These are phyloP conservation scores for Pyrenophora tritici-repentis DNA, from an alignment of 2,329 filamentous ascomycete genomes.

Conservation along the genomic window DNA sequence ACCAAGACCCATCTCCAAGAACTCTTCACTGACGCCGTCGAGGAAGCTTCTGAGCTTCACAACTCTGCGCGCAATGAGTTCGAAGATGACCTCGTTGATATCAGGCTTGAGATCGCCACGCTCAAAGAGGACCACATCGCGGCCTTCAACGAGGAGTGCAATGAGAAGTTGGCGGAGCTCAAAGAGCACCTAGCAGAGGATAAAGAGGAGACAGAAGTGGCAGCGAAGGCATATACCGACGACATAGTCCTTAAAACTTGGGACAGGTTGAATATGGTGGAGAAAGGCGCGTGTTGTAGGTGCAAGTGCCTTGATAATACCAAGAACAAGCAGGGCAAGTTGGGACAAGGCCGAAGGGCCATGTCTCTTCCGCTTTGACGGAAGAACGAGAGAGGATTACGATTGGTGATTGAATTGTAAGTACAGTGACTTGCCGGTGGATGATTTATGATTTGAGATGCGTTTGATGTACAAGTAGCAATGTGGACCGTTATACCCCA, in stretches of 20 bases:
- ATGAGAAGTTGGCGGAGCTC: constrained; percentile 5
- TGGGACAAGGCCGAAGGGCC: neutral
- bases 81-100: constrained; percentile 1
- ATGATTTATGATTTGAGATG: no score
- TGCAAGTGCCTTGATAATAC: neutral
- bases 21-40: neutral
- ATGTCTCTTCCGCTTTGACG: constrained; percentile 4
- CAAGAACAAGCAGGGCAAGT: neutral
- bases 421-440: no score
- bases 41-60: constrained; percentile 1
- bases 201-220: neutral
- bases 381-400: neutral
- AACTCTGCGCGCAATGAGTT: neutral
- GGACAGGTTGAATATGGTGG: neutral
- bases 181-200: constrained; percentile 2
- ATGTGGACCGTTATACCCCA: no score
- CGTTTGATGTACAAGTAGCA: no score
- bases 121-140: constrained; percentile 5
- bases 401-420: no score
- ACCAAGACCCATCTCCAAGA: neutral
- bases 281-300: neutral
- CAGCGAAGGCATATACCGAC: constrained; percentile 1
- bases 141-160: constrained; percentile 3
- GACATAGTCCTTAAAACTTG: neutral
- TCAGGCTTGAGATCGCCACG: neutral